Conservation (phyloP, 257 asterid species). For the Gardenia jasminoides region DNA sequence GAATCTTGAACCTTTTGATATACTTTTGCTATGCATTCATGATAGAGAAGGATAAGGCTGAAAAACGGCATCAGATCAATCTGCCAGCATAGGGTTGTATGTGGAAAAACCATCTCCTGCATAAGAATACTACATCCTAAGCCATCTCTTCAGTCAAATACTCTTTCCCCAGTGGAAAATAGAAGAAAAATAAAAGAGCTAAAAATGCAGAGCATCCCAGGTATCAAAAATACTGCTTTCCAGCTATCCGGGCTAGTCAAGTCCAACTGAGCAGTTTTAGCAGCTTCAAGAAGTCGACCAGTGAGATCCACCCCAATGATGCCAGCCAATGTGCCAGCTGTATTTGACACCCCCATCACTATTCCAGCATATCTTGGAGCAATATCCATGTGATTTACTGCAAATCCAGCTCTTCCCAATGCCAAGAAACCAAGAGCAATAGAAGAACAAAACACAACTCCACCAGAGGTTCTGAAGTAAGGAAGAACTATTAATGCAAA, state of each 20-base stretch:
- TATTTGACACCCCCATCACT: slow-evolving; percentile 92
- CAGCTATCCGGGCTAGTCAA: slow-evolving; percentile 81
- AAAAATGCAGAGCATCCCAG: slow-evolving; percentile 72
- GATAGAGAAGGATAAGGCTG: not conserved
- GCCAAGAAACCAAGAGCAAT: slow-evolving; percentile 91
- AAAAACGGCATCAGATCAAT: slow-evolving; percentile 5
- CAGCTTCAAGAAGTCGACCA: slow-evolving; percentile 85
- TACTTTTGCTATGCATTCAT: not conserved
- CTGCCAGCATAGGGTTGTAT: not conserved
- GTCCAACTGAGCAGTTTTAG: slow-evolving; percentile 64
- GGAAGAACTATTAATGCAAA: slow-evolving; percentile 73
- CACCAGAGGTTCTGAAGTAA: slow-evolving; percentile 64
- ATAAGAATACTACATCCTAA: slow-evolving; percentile 5
- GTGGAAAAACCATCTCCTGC: not conserved
- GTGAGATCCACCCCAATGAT: slow-evolving; percentile 87
- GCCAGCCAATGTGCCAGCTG: slow-evolving; percentile 94
- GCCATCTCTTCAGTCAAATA: slow-evolving; percentile 61
- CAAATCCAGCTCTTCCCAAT: slow-evolving; percentile 95
- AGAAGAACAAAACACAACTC: slow-evolving; percentile 75
- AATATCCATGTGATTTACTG: slow-evolving; percentile 91
- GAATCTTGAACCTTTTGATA: not conserved
- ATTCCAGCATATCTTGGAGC: slow-evolving; percentile 97
- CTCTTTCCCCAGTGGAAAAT: slow-evolving; percentile 82
- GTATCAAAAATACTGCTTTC: slow-evolving; percentile 72
- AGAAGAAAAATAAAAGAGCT: slow-evolving; percentile 70